Conservation (phyloP, 2,329 filamentous ascomycete genomes). For the Nigrospora oryzae region DNA sequence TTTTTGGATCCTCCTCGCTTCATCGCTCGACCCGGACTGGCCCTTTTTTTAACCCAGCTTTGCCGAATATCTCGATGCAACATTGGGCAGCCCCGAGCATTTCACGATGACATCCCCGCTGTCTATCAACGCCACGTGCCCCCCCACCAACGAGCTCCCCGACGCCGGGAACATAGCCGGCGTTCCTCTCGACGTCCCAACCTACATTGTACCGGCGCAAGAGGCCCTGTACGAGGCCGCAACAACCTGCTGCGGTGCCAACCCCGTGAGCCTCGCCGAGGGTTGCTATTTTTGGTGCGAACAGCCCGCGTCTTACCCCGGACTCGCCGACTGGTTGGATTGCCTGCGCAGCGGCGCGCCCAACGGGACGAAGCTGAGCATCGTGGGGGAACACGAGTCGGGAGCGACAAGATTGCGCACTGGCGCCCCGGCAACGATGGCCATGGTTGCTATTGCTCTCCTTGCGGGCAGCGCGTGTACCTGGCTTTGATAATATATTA, state of each 20-base stretch:
- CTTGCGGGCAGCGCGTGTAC: background rate
- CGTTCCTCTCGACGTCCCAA: background rate
- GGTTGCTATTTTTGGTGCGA: conserved; percentile 1
- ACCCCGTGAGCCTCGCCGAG: background rate
- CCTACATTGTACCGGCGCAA: background rate
- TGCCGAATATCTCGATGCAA: background rate
- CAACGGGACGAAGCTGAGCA: background rate
- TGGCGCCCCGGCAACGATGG: background rate
- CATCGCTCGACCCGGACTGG: background rate
- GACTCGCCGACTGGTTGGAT: background rate
- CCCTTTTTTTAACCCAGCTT: background rate
- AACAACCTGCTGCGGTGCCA: background rate
- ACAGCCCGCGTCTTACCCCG: background rate
- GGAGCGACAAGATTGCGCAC: background rate
- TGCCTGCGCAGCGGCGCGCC: background rate
- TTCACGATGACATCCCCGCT: background rate
- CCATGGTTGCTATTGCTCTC: background rate
- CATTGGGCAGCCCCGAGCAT: background rate
- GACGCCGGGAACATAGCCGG: background rate
- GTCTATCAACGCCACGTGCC: background rate
- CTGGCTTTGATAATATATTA: background rate
- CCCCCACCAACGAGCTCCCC: background rate
- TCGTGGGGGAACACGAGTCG: background rate
- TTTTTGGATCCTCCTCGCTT: background rate
- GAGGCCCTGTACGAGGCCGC: background rate